Evolutionary conservation across 805 yeast genomes (phyloP), one percentile per base, ranked within the genome.

Genomic region (Sugiyamaella lignohabitans): DNA sequence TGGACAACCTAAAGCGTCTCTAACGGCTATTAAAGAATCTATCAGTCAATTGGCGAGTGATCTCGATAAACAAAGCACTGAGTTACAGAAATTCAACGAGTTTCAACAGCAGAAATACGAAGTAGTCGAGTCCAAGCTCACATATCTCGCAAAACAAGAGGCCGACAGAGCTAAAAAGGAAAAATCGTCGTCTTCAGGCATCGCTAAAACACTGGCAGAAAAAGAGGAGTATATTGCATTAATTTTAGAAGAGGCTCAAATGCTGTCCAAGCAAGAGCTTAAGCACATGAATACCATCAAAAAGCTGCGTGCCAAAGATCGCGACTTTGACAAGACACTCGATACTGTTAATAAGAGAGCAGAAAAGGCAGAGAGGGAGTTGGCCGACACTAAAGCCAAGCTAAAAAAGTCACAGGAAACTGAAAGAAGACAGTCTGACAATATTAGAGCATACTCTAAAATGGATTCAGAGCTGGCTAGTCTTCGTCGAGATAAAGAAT

Each of bases 231-330:
- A 79, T 24, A 79, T 89, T 21, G 74, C 76, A 16, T 80, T 82
- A 47, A 66, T 89, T 23, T 59, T 84, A 59, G 78, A 75, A 46
- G 96, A 88, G 63, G 95, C 95, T 3, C 81, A 83, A 52, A 77
- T 74, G 20, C 64, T 87, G 34, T 79, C 93, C 0, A 73, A 74
- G 49, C 80, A 78, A 50, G 97, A 91, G 56, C 71, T 87, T 22
- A 78, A 76, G 53, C 72, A 80, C 44, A 79, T 76, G 54, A 85
- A 79, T 36, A 70, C 80, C 0, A 78, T 89, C 42, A 84, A 84
- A 51, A 72, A 73, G 52, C 63, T 88, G 47, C 77, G 79, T 37
- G 65, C 71, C 18, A 72, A 69, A 32, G 75, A 77, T 43, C 62
- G 63, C 17, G 77, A 72, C 16, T 62, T 64, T 1, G 63, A 69